A percentile compares a stretch with the other conserved stretches of the same genome.
These are phyloP conservation scores for Coprinellus micaceus DNA, from an alignment of 768 basidiomycete genomes.

Conservation along the genomic window DNA sequence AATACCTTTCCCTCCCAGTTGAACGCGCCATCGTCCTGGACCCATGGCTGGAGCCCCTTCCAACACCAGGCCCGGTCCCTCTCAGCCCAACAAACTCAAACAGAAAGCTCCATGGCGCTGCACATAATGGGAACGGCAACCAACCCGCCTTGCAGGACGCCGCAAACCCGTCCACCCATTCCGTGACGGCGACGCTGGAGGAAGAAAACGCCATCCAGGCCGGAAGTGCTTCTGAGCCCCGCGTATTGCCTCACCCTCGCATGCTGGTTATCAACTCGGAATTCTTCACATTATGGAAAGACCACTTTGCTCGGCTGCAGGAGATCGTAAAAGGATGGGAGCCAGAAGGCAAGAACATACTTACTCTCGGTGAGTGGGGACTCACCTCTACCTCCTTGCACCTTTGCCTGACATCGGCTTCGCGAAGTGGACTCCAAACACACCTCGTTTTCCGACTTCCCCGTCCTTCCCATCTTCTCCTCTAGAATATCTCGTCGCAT, in stretches of 20 bases:
- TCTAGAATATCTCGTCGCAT: constrained; percentile 29
- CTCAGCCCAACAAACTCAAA: constrained; percentile 9
- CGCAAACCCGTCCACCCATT: not conserved
- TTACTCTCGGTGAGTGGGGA: constrained; percentile 44
- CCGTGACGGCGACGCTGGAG: constrained; percentile 7
- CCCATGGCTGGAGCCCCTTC: constrained; percentile 81
- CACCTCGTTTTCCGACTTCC: constrained; percentile 46
- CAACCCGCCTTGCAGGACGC: not conserved
- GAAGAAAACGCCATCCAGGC: constrained; percentile 10
- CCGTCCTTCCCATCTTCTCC: constrained; percentile 38
- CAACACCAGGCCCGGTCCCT: constrained; percentile 51
- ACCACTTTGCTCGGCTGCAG: constrained; percentile 60
- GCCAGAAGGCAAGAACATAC: constrained; percentile 35
- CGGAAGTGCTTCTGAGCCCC: constrained; percentile 2
- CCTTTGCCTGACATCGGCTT: too few species aligned
- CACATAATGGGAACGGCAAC: not conserved
- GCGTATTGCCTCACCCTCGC: constrained; percentile 24
- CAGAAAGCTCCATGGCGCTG: not conserved
- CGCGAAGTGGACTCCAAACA: constrained; percentile 41
- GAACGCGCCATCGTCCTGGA: constrained; percentile 63
- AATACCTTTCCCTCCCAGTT: constrained; percentile 47
- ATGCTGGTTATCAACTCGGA: constrained; percentile 75
- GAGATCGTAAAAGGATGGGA: constrained; percentile 56
- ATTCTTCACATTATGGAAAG: constrained; percentile 73
- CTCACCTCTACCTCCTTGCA: too few species aligned